Conservation (phyloP, 2,329 filamentous ascomycete genomes). For the Chalaropsis thielavioides region DNA sequence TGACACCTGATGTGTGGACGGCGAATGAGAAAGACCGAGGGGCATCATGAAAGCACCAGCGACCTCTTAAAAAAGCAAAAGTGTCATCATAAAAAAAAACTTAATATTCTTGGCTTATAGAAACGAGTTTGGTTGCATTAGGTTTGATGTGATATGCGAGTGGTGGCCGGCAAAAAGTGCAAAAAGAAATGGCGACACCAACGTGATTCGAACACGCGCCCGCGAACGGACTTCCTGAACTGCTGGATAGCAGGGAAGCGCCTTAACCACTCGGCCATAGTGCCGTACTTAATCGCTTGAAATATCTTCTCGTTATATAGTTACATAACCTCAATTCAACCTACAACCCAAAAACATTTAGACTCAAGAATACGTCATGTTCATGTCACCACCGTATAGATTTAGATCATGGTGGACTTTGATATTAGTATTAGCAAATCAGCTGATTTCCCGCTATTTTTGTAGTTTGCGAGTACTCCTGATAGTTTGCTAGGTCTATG, state of each 20-base stretch:
- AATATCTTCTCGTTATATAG: background rate
- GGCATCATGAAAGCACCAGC: no score
- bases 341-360: no score
- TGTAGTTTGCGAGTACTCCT: background rate
- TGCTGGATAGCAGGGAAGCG: slow-evolving; percentile 15
- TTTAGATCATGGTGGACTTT: background rate
- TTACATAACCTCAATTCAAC: background rate
- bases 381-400: no score
- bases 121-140: no score
- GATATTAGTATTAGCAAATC: background rate
- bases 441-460: background rate
- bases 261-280: slow-evolving; percentile 17
- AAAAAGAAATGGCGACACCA: slow-evolving; percentile 13
- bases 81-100: no score
- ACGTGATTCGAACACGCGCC: slow-evolving; percentile 17
- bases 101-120: no score
- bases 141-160: no score
- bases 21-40: no score
- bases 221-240: slow-evolving; percentile 13
- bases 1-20: background rate
- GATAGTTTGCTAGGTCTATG: no score
- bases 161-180: background rate
- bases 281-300: background rate
- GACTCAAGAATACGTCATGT: no score
- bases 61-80: no score